Conservation (phyloP, 352 stramenopile genomes). For the Pythium diclinum region DNA sequence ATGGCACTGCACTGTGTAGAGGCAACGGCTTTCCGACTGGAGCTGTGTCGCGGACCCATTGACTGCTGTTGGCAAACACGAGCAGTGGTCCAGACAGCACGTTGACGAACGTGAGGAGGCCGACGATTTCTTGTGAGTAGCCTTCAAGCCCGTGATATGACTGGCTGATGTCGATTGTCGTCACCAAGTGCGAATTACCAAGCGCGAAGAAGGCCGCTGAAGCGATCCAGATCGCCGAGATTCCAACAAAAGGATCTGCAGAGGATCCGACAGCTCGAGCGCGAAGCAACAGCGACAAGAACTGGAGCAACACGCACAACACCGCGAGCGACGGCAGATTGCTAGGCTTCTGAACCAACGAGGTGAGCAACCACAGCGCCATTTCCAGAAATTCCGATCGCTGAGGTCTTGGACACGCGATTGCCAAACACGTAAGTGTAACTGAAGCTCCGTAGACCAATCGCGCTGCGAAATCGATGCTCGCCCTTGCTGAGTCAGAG, state of each 20-base stretch:
- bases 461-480: conserved; percentile 30
- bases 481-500: not conserved
- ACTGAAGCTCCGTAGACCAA: conserved; percentile 43
- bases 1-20: not conserved
- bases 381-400: conserved; percentile 38
- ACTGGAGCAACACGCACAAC: conserved; percentile 45
- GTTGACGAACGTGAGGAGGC: conserved; percentile 66
- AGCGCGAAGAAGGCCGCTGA: conserved; percentile 81
- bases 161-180: conserved; percentile 87
- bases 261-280: not conserved
- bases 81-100: conserved; percentile 76
- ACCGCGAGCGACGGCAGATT: conserved; percentile 63
- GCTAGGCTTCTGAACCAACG: conserved; percentile 49
- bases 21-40: not conserved
- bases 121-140: conserved; percentile 85
- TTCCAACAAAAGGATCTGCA: conserved; percentile 2
- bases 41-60: conserved; percentile 30
- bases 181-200: conserved; percentile 88
- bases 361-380: conserved; percentile 56
- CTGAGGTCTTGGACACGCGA: conserved; percentile 9
- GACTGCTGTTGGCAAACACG: conserved; percentile 42
- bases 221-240: conserved; percentile 32
- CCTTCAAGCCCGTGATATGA: conserved; percentile 75
- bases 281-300: conserved; percentile 1
- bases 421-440: conserved; percentile 19